Evolutionary conservation across 371 early-diverging fungal genomes (phyloP), one percentile per base, ranked within the genome.

Genomic region (Mortierella sp.): DNA sequence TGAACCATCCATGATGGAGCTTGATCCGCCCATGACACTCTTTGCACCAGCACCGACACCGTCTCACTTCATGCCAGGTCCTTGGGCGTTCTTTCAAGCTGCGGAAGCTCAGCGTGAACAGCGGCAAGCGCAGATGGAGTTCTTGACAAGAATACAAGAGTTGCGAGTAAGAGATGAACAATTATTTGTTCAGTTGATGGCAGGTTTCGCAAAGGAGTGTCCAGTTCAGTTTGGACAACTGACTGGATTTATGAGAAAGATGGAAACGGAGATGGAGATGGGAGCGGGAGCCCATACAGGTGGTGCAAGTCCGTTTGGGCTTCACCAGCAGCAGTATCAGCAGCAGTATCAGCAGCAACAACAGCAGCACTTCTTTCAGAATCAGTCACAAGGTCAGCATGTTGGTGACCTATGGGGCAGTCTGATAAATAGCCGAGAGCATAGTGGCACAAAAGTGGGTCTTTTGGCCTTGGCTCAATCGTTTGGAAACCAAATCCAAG

Each of bases 1-100:
- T 26, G 74, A 79, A 28, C 79, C 79, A 11, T 67, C 75, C 10
- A 74, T 79, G 75, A 79, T 79, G 79, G 79, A 79, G 26, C 68
- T 79, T 10, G 79, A 79, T 49, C 79, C 79, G 9, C 79, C 79
- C 2, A 14, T 40, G 12, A 74, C 79, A 3, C 68, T 79, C 30
- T 79, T 79, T 47, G 62, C 59, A 4, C 79, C 79, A 4, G 51
- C 72, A 5, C 79, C 79, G 0, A 49, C 20, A 1, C 74, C 75
- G 0, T 47, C 79, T 18, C 66, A 74, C 14, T 79, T 74, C 51
- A 24, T 59, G 14, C 71, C 79, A 2, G 79, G 79, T 1, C 79
- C 79, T 16, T 79, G 79, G 79, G 79, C 79, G 0, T 79, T 79
- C 26, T 74, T 70, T 52, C 79, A 74, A 18, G 79, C 79, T 2